A percentile compares a stretch with the other conserved stretches of the same genome.
Conservation (phyloP, 352 stramenopile genomes). For the Phytopythium ostracodes region DNA sequence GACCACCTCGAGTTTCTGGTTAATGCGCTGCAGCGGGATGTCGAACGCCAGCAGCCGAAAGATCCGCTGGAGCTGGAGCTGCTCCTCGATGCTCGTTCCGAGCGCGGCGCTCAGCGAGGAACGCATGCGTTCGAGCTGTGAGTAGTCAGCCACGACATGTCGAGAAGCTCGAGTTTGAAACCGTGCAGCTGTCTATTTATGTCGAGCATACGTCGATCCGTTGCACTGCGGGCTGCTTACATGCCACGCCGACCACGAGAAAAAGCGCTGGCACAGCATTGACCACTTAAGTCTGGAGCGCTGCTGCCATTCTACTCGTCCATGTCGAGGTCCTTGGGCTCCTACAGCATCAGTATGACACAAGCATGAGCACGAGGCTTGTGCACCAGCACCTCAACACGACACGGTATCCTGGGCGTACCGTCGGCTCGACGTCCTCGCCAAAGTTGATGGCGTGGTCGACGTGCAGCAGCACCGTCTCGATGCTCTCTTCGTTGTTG, state of each 20-base stretch:
- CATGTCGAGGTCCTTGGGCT: conserved; percentile 62
- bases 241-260: too few species aligned
- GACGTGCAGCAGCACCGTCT: conserved; percentile 93
- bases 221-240: too few species aligned
- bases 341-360: conserved; percentile 23
- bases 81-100: conserved; percentile 63
- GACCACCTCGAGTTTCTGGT: conserved; percentile 60
- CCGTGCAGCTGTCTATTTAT: not conserved
- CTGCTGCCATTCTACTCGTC: conserved; percentile 23
- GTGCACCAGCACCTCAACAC: not conserved
- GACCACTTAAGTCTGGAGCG: not conserved
- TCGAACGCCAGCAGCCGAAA: conserved; percentile 72
- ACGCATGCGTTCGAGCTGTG: not conserved
- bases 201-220: not conserved
- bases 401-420: conserved; percentile 12
- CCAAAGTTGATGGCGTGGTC: conserved; percentile 97
- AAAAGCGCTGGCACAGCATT: too few species aligned
- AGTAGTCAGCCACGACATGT: not conserved
- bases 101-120: not conserved
- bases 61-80: conserved; percentile 67
- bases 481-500: conserved; percentile 95
- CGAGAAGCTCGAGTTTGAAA: not conserved
- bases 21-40: conserved; percentile 46
- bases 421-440: conserved; percentile 92
- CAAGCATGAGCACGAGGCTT: conserved; percentile 5